Conservation (phyloP, 1,284 basidiomycete species). For the Cutaneotrichosporon daszewskae region DNA sequence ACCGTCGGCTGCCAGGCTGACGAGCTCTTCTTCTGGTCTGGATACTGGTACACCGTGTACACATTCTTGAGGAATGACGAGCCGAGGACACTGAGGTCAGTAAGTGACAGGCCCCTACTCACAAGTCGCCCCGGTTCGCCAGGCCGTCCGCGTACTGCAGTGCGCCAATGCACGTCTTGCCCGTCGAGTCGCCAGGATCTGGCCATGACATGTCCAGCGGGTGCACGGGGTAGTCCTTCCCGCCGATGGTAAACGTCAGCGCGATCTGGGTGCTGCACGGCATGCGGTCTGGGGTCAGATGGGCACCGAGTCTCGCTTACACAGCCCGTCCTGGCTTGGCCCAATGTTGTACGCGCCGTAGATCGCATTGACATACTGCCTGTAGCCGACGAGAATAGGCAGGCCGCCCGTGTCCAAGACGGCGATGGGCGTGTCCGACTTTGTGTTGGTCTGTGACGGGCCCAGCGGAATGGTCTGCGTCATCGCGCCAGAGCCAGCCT, state of each 20-base stretch:
- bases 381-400: constrained; percentile 35
- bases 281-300: constrained; percentile 36
- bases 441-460: constrained; percentile 22
- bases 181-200: constrained; percentile 31
- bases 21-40: constrained; percentile 24
- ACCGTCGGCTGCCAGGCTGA: constrained; percentile 41
- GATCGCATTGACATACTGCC: constrained; percentile 32
- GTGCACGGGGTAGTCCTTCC: constrained; percentile 34
- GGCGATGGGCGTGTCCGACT: constrained; percentile 30
- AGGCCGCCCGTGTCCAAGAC: constrained; percentile 46
- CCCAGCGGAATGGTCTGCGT: constrained; percentile 25
- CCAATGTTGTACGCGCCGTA: constrained; percentile 35
- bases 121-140: constrained; percentile 36
- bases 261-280: constrained; percentile 40
- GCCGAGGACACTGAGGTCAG: constrained; percentile 38
- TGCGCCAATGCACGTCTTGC: constrained; percentile 39
- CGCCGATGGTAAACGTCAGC: constrained; percentile 38
- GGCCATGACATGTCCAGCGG: constrained; percentile 46
- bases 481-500: constrained; percentile 23
- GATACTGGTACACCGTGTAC: constrained; percentile 46
- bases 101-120: not conserved
- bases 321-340: constrained; percentile 32
- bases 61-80: constrained; percentile 46
- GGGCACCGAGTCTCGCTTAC: constrained; percentile 29
- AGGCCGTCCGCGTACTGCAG: constrained; percentile 36